Base-by-base conservation (phyloP, 2,329 filamentous ascomycete genomes). In the Colletotrichum limetticola region DNA sequence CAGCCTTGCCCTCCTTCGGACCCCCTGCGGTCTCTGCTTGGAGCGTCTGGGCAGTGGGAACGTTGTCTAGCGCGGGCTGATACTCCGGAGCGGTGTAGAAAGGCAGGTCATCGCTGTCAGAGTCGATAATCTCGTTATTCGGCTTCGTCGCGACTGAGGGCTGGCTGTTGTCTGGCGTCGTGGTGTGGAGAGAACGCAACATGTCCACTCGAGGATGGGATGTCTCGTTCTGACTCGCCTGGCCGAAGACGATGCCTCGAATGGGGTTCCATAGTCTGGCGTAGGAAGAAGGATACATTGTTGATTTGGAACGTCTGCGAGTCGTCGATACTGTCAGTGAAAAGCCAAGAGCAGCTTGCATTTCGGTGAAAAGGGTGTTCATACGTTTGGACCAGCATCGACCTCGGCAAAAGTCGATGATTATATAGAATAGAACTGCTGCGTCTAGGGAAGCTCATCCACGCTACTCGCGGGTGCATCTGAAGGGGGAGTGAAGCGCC, bases 241-340 rank as follows among this genome's bases (percentile, higher is more conserved):
- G 16, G 12, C 78, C 77, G 53, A 82, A 82, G 1, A 77, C 77
- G 66, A 82, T 81, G 19, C 81, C 81, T 56, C 79, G 78, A 30
- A 76, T 60, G 32, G 78, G 80, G 42, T 82, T 78, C 81, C 81
- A 83, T 77, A 81, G 55, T 63, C 76, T 78, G 55, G 75, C 72
- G 56, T 77, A 77, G 26, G 78, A 69, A 4, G 78, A 77, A 42
- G 78, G 78, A 19, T 77, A 75, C 64, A 78, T 79, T 76, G 78
- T 80, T 56, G 63, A 75, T 24, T 55, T 74, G 30, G n/a, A 49
- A 42, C 57, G 68, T 16, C 68, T 74, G 26, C 35, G 7, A 7
- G 3, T 28, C 8, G 24, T 28, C 11, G 24, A 46, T 22, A 28
- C 46, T 35, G 28, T 61, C 30, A 60, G 24, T n/a, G 4, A 35